Evolutionary conservation across 306 rosid species (phyloP), one percentile per base, ranked within the genome.

Genomic region (Prosopis cineraria): DNA sequence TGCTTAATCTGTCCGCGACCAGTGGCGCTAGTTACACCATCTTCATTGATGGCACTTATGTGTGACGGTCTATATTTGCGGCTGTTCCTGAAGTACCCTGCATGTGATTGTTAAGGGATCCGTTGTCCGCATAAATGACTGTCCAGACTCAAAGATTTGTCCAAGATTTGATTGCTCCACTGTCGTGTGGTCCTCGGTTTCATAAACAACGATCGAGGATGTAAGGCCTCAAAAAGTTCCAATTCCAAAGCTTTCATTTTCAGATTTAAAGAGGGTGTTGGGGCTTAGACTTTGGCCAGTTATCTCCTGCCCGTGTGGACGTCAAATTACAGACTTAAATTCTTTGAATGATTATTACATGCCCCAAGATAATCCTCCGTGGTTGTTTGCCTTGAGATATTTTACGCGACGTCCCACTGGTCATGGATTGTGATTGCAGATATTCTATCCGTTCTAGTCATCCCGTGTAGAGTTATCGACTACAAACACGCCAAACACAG

Each of bases 161-260:
- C 69, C 25, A 36, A 9, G 70, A 65, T 65, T 24, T 17, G 24
- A 16, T 8, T 5, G 65, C 20, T 70, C 7, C 45, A 10, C 70
- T 65, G 29, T 34, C 24, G 17, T 34, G 64, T 52, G 76, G 56
- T 71, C 59, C n/a, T 67, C 67, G 43, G 31, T 27, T 36, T 69
- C 67, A 34, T 48, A 4, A 37, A 70, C 70, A 68, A 13, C 19
- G 79, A 29, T 63, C n/a, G 60, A 82, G 10, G 27, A n/a, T n/a
- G n/a, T n/a, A n/a, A n/a, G n/a, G n/a, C n/a, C n/a, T n/a, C n/a
- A n/a, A n/a, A n/a, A n/a, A n/a, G n/a, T n/a, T n/a, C n/a, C n/a
- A n/a, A n/a, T 63, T 60, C 41, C 25, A 36, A n/a, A 10, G 47
- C 20, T 40, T 64, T 55, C 55, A 66, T 22, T 74, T 19, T 66